Base-by-base conservation (phyloP, 2,329 filamentous ascomycete species). In the Metarhizium rileyi region DNA sequence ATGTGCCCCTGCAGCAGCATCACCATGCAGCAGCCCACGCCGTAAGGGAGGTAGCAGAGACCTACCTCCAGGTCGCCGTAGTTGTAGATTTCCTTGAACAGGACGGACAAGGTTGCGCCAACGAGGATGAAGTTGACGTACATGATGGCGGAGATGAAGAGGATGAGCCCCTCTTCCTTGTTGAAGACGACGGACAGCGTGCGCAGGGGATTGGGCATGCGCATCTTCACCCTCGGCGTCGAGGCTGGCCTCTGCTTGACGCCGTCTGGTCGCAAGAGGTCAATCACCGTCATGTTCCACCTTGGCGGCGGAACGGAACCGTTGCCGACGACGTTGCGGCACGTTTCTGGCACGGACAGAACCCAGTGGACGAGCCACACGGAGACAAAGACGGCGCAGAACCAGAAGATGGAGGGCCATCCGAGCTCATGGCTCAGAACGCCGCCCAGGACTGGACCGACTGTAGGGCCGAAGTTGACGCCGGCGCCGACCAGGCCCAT, bases 321-420 rank as follows among this genome's bases (percentile, higher is more conserved):
- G 61, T 85, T 77, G 23, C 78, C 80, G 8, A 84, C 80, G 7
- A 83, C 73, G 36, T 73, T 76, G 22, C 77, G 72, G 51, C 74
- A 75, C 8, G 77, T 81, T 63, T 81, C 77, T 0, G 82, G 84
- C 7, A 84, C 70, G 5, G 77, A 69, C 10, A 83, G 55, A 3
- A 74, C 57, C 51, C 79, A 78, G 0, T 78, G 72, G 3, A 83
- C 52, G 26, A 83, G 62, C 62, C 76, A 78, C 1, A 66, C 63
- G 3, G 63, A 62, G 18, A 71, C 66, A 33, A 77, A 65, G 35
- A 86, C 82, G 35, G 77, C 71, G 50, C 83, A 71, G 58, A 86
- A 84, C 82, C 82, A 86, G 57, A 86, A 86, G 50, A 85, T 79
- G 49, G 77, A 72, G n/a, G 77, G 69, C 83, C 83, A 87, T 8